Evolutionary conservation across 1,139 yeast species (phyloP).

Genomic region (Spathaspora sp.): DNA sequence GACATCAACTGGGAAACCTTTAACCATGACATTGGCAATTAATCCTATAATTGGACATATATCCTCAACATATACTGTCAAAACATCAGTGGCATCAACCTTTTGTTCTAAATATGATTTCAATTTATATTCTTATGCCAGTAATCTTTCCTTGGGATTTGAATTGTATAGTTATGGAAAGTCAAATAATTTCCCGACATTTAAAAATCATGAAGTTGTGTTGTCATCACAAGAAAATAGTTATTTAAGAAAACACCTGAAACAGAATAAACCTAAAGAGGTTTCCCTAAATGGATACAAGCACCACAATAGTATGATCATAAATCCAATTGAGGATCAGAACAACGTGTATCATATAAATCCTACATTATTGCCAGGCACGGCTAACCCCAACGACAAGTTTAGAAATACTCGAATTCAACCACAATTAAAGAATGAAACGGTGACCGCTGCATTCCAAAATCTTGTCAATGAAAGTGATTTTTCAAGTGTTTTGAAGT

Average conservation of each 20-base stretch:
- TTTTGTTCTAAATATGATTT: conserved; percentile 87
- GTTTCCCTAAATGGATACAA: conserved; percentile 7
- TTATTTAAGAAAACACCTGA: conserved; percentile 7
- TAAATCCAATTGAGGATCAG: conserved; percentile 26
- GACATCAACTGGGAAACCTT: conserved; percentile 82
- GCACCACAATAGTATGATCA: conserved; percentile 9
- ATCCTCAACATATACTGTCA: conserved; percentile 84
- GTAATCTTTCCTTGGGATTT: conserved; percentile 83
- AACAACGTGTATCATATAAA: conserved; percentile 27
- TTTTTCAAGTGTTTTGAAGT: conserved; percentile 71
- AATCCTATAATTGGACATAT: conserved; percentile 92
- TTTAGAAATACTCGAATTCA: conserved; percentile 2
- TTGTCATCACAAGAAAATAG: conserved; percentile 11
- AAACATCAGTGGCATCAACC: conserved; percentile 73
- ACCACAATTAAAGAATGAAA: conserved; percentile 18
- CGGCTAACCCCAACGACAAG: conserved; percentile 4
- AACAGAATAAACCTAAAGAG: conserved; percentile 4
- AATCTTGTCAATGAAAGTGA: conserved; percentile 51
- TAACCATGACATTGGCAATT: conserved; percentile 81
- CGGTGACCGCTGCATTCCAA: conserved; percentile 55
- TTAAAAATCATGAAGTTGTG: conserved; percentile 9
- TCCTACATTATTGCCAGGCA: conserved; percentile 22
- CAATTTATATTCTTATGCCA: conserved; percentile 85
- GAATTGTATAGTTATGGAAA: conserved; percentile 64
- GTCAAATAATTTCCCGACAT: conserved; percentile 9